Evolutionary conservation across 257 asterid species (phyloP).

Genomic region (Henckelia pumila): DNA sequence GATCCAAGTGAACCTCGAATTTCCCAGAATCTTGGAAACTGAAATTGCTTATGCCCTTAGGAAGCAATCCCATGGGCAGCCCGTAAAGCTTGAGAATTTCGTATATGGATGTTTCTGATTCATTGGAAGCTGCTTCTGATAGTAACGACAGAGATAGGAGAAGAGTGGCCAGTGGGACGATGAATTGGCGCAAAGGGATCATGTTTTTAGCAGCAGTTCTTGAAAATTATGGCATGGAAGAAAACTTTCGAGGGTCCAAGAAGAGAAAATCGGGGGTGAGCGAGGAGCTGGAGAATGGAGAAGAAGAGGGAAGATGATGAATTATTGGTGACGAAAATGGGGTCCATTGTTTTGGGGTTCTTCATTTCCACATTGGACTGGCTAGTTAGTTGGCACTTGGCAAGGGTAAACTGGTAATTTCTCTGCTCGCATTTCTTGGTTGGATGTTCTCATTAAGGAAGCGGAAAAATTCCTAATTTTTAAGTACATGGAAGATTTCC

Average conservation of each 20-base stretch:
- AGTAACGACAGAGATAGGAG: constrained; percentile 4
- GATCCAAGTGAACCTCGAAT: constrained; percentile 44
- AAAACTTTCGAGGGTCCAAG: too few species aligned
- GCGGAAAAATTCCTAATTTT: too few species aligned
- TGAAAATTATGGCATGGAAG: constrained; percentile 18
- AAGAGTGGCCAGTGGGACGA: constrained; percentile 15
- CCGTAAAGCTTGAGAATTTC: constrained; percentile 45
- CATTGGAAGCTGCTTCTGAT: constrained; percentile 5
- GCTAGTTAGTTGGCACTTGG: too few species aligned
- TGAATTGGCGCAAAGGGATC: constrained; percentile 19
- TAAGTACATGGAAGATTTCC: too few species aligned
- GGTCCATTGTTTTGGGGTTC: constrained; percentile 22
- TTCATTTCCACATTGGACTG: too few species aligned
- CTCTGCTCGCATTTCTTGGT: too few species aligned
- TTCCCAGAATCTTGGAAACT: constrained; percentile 36
- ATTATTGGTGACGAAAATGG: constrained; percentile 36
- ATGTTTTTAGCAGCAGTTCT: constrained; percentile 14
- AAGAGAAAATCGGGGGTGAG: background rate
- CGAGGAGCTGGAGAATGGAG: background rate
- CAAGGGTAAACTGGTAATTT: too few species aligned
- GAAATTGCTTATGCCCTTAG: constrained; percentile 45
- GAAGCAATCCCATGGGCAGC: constrained; percentile 49
- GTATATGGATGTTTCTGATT: constrained; percentile 36
- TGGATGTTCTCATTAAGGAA: too few species aligned
- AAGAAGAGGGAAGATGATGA: background rate